Percentiles rank a stretch among this genome's conserved stretches.
These are phyloP conservation scores for Chytriomyces sp. DNA, from an alignment of 192 early-diverging fungal species.

Conservation along the genomic window DNA sequence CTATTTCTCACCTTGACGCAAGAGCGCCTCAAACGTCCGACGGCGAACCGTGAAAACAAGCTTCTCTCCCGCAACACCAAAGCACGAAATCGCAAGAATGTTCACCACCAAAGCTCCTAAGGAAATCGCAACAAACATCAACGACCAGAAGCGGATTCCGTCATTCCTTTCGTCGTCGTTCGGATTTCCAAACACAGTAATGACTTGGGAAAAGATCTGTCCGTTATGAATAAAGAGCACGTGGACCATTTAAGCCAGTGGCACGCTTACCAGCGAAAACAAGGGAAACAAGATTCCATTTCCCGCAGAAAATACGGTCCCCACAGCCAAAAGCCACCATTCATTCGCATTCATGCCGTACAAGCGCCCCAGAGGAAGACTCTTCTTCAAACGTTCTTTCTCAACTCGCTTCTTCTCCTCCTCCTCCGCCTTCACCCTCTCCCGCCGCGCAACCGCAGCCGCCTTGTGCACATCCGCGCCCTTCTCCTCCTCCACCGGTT, in stretches of 20 bases:
- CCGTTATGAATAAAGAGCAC: neutral
- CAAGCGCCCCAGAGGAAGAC: conserved; percentile 30
- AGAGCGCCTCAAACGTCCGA: conserved; percentile 43
- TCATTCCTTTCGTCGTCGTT: conserved; percentile 32
- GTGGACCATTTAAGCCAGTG: neutral
- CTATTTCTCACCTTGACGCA: conserved; percentile 38
- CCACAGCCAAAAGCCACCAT: conserved; percentile 52
- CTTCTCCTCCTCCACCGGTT: neutral
- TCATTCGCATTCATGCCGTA: conserved; percentile 51
- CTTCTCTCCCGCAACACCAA: conserved; percentile 43
- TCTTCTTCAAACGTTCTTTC: conserved; percentile 14
- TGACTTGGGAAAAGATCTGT: conserved; percentile 55
- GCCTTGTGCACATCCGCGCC: neutral
- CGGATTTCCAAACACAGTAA: conserved; percentile 40
- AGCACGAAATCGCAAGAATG: conserved; percentile 49
- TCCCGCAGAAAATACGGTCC: conserved; percentile 53
- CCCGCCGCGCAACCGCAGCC: neutral
- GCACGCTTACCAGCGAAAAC: conserved; percentile 37
- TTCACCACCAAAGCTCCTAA: conserved; percentile 58
- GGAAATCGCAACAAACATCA: conserved; percentile 67
- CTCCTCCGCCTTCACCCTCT: conserved; percentile 23
- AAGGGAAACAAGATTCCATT: conserved; percentile 56
- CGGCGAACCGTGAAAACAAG: conserved; percentile 45
- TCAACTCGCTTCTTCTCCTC: conserved; percentile 35
- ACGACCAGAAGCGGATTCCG: conserved; percentile 56